Percentiles rank a stretch among this genome's conserved stretches.
phyloP scores from a whole-genome alignment of 768 basidiomycete genomes.

The Lactarius indigo region DNA sequence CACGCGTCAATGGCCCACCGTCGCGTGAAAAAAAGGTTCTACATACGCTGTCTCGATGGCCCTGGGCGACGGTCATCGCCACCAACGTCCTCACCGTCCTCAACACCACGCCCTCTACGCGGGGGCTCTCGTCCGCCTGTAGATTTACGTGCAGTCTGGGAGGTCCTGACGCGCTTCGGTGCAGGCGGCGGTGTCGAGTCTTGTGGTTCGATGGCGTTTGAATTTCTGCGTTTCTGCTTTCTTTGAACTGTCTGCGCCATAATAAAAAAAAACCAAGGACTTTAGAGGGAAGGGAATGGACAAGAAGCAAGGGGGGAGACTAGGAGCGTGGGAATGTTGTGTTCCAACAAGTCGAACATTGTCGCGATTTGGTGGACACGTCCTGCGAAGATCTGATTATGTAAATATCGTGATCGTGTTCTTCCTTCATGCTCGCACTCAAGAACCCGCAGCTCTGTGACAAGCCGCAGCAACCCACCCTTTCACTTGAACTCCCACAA shows the following conservation, averaged over 20 bases:
- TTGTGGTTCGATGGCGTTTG: constrained; percentile 31
- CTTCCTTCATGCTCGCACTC: background rate
- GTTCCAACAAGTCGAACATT: constrained; percentile 18
- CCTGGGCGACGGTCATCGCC: constrained; percentile 16
- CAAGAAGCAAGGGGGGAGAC: constrained; percentile 8
- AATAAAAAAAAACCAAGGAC: background rate
- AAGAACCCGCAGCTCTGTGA: constrained; percentile 6
- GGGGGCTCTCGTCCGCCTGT: constrained; percentile 48
- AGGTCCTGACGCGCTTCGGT: constrained; percentile 45
- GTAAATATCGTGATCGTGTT: background rate
- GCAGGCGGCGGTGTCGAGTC: constrained; percentile 38
- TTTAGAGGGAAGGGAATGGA: constrained; percentile 2
- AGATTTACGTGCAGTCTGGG: constrained; percentile 74
- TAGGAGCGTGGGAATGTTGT: constrained; percentile 26
- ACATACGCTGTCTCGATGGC: constrained; percentile 20
- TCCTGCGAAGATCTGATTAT: constrained; percentile 1
- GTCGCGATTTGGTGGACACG: constrained; percentile 23
- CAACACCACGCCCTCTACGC: background rate
- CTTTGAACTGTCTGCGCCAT: constrained; percentile 75
- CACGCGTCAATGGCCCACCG: constrained; percentile 7
- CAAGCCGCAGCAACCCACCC: constrained; percentile 5
- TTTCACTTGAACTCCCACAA: constrained; percentile 2
- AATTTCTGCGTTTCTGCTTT: constrained; percentile 42
- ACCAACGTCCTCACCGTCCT: background rate
- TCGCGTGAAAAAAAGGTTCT: background rate